Evolutionary conservation across 2,329 filamentous ascomycete genomes (phyloP).

Genomic region (Diplodia sapinea): DNA sequence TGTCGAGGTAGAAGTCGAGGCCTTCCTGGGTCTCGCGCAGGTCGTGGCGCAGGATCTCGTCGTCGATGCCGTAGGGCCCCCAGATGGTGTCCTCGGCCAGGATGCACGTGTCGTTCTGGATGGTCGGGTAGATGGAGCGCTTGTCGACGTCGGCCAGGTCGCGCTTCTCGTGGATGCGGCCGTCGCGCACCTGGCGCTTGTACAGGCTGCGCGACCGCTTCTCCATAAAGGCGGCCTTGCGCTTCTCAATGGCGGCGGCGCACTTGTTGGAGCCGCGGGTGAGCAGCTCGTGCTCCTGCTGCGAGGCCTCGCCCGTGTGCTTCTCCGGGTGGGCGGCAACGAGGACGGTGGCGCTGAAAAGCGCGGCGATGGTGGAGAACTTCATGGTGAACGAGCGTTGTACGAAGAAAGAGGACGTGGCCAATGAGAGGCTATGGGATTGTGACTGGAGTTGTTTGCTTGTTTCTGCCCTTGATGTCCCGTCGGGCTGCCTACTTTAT

Average conservation of each 20-base stretch:
- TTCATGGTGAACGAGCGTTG: slow-evolving; percentile 2
- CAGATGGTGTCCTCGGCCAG: slow-evolving; percentile 41
- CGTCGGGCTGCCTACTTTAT: not conserved
- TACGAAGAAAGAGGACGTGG: not conserved
- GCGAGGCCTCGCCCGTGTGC: not conserved
- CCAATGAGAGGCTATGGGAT: not conserved
- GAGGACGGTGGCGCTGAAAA: slow-evolving; percentile 12
- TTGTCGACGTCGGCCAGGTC: slow-evolving; percentile 5
- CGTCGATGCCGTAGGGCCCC: slow-evolving; percentile 50
- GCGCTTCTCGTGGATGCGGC: slow-evolving; percentile 16
- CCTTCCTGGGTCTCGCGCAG: slow-evolving; percentile 56
- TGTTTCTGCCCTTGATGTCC: not conserved
- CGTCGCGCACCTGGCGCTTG: slow-evolving; percentile 16
- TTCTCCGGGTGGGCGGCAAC: slow-evolving; percentile 23
- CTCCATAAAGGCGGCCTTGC: slow-evolving; percentile 12
- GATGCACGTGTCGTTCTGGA: slow-evolving; percentile 42
- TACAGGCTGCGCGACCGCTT: slow-evolving; percentile 13
- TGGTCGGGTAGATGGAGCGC: slow-evolving; percentile 14
- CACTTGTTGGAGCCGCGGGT: slow-evolving; percentile 13
- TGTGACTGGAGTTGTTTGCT: not conserved
- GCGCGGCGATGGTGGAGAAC: slow-evolving; percentile 4
- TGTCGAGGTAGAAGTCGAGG: slow-evolving; percentile 57
- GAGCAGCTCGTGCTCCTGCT: not conserved
- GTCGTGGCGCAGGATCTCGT: slow-evolving; percentile 58
- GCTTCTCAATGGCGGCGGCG: slow-evolving; percentile 8